phyloP scores from a whole-genome alignment of 1,284 basidiomycete species.

The Tranzscheliella williamsii region DNA sequence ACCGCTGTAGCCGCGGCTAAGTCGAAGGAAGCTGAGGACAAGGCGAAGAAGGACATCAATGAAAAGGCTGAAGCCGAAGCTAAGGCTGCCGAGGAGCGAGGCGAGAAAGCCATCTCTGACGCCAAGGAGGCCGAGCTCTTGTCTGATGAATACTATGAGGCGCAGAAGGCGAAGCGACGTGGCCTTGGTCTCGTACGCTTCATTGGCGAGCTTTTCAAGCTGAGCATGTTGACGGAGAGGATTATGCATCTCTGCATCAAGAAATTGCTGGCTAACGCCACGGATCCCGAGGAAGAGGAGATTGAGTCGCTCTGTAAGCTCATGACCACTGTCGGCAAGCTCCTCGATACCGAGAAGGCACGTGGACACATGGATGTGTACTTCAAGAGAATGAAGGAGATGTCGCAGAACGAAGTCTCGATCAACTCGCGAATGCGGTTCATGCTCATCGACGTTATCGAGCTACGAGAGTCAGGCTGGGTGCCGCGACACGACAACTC shows the following conservation, averaged over 20 bases:
- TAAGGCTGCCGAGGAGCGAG: constrained; percentile 67
- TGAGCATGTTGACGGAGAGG: constrained; percentile 88
- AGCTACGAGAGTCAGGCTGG: constrained; percentile 84
- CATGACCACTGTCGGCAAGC: constrained; percentile 80
- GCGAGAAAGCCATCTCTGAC: constrained; percentile 53
- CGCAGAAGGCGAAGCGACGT: constrained; percentile 93
- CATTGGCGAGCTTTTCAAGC: constrained; percentile 96
- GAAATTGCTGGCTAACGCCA: constrained; percentile 86
- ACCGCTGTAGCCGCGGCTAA: constrained; percentile 66
- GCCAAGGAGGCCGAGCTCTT: constrained; percentile 66
- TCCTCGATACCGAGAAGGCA: constrained; percentile 76
- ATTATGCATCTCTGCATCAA: constrained; percentile 97
- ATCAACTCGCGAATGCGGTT: constrained; percentile 87
- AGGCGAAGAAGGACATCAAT: constrained; percentile 65
- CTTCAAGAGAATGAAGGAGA: constrained; percentile 82
- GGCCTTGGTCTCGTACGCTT: constrained; percentile 96
- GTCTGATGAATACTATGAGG: constrained; percentile 95
- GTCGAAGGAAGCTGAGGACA: constrained; percentile 66
- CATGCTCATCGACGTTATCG: constrained; percentile 92
- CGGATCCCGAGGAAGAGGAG: constrained; percentile 95
- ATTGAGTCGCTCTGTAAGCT: constrained; percentile 94
- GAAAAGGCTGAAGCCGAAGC: constrained; percentile 64
- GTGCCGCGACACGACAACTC: constrained; percentile 72
- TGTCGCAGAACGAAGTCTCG: constrained; percentile 72
- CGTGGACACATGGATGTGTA: constrained; percentile 86